These are phyloP conservation scores for Termitomyces sp. DNA, from an alignment of 768 basidiomycete species.

Conservation along the genomic window DNA sequence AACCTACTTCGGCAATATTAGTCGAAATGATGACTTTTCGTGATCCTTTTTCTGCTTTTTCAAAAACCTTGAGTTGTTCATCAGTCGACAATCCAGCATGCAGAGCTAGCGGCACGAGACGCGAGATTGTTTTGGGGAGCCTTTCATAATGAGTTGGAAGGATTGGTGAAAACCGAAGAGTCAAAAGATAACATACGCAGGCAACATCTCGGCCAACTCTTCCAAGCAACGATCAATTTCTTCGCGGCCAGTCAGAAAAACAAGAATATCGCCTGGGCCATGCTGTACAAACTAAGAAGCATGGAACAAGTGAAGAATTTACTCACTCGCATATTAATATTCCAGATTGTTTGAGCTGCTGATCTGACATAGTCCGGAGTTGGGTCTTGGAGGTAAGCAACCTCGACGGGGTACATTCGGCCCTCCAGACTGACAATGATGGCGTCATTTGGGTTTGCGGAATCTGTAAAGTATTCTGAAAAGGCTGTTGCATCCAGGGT, in stretches of 20 bases:
- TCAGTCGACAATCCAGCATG: constrained; percentile 87
- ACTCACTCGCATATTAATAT: constrained; percentile 71
- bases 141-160: constrained; percentile 21
- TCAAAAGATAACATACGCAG: constrained; percentile 40
- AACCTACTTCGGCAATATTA: constrained; percentile 85
- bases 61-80: constrained; percentile 85
- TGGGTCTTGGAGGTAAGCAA: constrained; percentile 81
- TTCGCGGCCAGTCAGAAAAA: constrained; percentile 93
- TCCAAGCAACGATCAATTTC: constrained; percentile 91
- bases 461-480: constrained; percentile 79
- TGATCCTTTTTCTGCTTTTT: constrained; percentile 62
- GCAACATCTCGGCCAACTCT: constrained; percentile 70
- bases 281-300: constrained; percentile 39
- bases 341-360: constrained; percentile 81
- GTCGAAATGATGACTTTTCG: constrained; percentile 92
- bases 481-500: constrained; percentile 92
- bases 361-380: constrained; percentile 73
- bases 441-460: constrained; percentile 59
- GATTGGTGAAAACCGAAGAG: background rate
- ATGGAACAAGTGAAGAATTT: background rate
- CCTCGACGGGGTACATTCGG: constrained; percentile 90
- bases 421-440: constrained; percentile 89
- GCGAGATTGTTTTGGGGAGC: constrained; percentile 46
- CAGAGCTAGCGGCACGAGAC: constrained; percentile 66
- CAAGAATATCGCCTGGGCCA: constrained; percentile 81